Base-by-base conservation (phyloP, 306 rosid genomes). In the Lupinus albus region DNA sequence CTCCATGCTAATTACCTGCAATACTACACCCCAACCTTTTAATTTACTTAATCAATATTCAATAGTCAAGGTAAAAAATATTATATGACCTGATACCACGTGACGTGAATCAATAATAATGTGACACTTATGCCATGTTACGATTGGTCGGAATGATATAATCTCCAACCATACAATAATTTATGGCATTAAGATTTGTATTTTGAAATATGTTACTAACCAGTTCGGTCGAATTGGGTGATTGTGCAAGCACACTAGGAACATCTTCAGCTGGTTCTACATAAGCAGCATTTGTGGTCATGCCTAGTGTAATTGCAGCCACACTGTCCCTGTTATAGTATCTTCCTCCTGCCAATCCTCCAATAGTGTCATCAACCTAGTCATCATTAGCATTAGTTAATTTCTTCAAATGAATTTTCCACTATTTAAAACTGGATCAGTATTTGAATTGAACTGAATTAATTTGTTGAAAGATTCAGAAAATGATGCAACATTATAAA, bases 311-410 rank as follows among this genome's bases (percentile, higher is more conserved):
- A 38, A 89, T 45, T 62, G 86, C 84, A 53, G 86, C 93, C 17
- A 89, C 89, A 8, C 71, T 70, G 39, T 84, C 96, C 53, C 65
- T 73, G 46, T 73, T 79, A 28, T 81, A 83, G 79, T 89, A 89
- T 76, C 93, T 81, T 56, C 93, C 93, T 71, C 93, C 89, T 2
- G 91, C 91, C 75, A 89, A 81, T 45, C 83, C 68, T 38, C 93
- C 96, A 21, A 89, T 57, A 3, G 88, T 76, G 12, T 83, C 93
- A 77, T 89, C 89, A 60, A 89, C 96, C 92, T 89, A 74, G 42
- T 48, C 63, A 68, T 48, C 60, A 65, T 3, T 9, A n/a, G 8
- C 6, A 2, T n/a, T 44, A 11, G 2, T 38, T 59, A 15, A 5
- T 25, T 61, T 62, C 28, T 78, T 78, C n/a, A 32, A 76, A 11